These are phyloP conservation scores for Pueraria montana DNA, from an alignment of 306 rosid genomes.

Conservation along the genomic window DNA sequence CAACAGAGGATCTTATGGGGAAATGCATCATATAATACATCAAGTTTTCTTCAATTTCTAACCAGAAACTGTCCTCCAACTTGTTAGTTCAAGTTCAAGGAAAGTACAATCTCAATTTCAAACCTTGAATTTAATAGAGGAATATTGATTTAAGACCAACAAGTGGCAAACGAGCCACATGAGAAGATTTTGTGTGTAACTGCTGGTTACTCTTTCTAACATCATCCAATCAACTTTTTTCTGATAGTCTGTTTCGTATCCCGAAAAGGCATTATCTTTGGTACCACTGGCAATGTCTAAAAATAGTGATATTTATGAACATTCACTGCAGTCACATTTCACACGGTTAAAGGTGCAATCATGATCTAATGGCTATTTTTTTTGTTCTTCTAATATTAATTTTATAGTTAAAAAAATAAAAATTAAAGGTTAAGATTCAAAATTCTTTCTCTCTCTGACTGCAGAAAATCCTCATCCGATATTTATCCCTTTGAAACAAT, in stretches of 20 bases:
- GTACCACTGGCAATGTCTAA: neutral
- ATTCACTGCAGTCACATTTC: neutral
- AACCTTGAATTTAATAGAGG: neutral
- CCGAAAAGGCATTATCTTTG: neutral
- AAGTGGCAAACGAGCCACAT: neutral
- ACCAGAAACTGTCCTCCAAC: conserved; percentile 3
- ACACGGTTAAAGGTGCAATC: neutral
- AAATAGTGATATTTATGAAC: neutral
- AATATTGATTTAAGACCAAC: neutral
- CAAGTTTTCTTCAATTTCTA: conserved; percentile 26
- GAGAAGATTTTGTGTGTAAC: neutral
- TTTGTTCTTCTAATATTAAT: neutral
- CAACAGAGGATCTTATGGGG: conserved; percentile 22
- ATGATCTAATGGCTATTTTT: neutral
- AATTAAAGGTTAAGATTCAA: neutral
- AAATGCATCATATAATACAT: neutral
- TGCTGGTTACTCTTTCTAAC: conserved; percentile 10
- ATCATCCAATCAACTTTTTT: neutral
- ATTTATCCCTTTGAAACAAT: too few species aligned
- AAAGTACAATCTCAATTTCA: conserved; percentile 20
- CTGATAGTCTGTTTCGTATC: neutral
- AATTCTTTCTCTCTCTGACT: too few species aligned
- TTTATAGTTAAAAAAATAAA: neutral
- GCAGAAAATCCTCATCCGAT: too few species aligned
- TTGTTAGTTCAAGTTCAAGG: conserved; percentile 7